Evolutionary conservation across 495 filamentous ascomycete species (phyloP).

Genomic region (Glutinoglossum americanum): DNA sequence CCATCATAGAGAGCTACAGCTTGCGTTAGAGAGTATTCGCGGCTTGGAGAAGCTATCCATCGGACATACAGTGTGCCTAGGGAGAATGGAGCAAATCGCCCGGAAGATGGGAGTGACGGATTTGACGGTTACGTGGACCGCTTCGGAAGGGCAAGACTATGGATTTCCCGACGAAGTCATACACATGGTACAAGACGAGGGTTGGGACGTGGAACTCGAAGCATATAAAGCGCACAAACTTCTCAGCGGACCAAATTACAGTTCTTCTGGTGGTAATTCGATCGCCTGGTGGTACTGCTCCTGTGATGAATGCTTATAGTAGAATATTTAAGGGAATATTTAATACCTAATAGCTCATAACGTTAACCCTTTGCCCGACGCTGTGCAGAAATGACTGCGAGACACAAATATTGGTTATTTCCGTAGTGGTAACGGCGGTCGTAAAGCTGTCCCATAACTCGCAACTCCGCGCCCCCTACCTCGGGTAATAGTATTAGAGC

Average conservation of each 20-base stretch:
- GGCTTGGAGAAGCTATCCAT: not conserved
- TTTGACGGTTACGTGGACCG: not conserved
- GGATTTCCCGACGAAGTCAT: not conserved
- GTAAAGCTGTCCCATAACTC: too few species aligned
- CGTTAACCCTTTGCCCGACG: too few species aligned
- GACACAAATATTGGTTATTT: too few species aligned
- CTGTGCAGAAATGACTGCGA: too few species aligned
- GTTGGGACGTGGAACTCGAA: not conserved
- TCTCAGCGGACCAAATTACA: not conserved
- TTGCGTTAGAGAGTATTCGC: not conserved
- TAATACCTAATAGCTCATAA: too few species aligned
- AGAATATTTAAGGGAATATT: too few species aligned
- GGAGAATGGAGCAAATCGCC: not conserved
- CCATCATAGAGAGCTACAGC: not conserved
- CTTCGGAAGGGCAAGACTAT: not conserved
- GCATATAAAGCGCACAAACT: not conserved
- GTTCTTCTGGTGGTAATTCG: not conserved
- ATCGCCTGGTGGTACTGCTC: not conserved
- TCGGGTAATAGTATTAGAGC: too few species aligned
- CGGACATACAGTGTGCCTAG: not conserved
- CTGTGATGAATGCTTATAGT: not conserved
- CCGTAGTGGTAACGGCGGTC: too few species aligned
- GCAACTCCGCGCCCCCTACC: too few species aligned
- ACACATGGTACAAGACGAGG: not conserved
- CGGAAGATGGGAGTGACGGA: not conserved